Base-by-base conservation (phyloP, 2,329 filamentous ascomycete genomes). In the Fusarium graminum region DNA sequence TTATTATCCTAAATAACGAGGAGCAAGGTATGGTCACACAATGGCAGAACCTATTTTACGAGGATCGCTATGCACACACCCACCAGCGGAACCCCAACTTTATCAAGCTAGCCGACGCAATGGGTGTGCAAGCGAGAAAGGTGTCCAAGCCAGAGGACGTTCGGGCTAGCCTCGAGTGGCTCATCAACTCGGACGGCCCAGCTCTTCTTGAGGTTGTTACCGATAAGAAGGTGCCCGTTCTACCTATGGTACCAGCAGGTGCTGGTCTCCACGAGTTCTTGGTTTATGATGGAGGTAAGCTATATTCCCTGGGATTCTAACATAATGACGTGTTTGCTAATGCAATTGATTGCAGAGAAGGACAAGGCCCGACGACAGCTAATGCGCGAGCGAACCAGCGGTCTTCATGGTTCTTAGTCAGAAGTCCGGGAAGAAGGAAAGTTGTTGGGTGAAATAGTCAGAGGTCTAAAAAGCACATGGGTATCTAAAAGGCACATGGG, bases 21-120 rank as follows among this genome's bases (percentile, higher is more conserved):
- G 76, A 98, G 80, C 94, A 97, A 81, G 94, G 94, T 52, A 98
- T 98, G 94, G 94, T 98, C 41, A 97, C 94, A 2, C 94, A 97
- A 82, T 98, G 94, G 94, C 94, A 98, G 81, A 94, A 93, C 73
- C 88, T 98, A 69, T 98, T 98, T 82, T 98, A 97, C 82, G 91
- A 97, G 79, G 93, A 97, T 76, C 89, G 94, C 72, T 98, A 89
- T 73, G 86, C 93, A 34, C 94, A 97, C 78, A 97, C 94, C 0
- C 94, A 98, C 79, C 94, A 97, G 81, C 85, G 88, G 76, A 98
- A 98, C 80, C 93, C 94, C n/a, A 89, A 97, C 77, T 98, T 98
- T 77, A 89, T 96, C 77, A 97, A 96, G 83, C 84, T 98, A 44
- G 88, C 92, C 32, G 92, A 97, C 68, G 90, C 94, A 22, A 98